Evolutionary conservation across 2,329 filamentous ascomycete species (phyloP), one percentile per base, ranked within the genome.

Genomic region (Hypomyces perniciosus): DNA sequence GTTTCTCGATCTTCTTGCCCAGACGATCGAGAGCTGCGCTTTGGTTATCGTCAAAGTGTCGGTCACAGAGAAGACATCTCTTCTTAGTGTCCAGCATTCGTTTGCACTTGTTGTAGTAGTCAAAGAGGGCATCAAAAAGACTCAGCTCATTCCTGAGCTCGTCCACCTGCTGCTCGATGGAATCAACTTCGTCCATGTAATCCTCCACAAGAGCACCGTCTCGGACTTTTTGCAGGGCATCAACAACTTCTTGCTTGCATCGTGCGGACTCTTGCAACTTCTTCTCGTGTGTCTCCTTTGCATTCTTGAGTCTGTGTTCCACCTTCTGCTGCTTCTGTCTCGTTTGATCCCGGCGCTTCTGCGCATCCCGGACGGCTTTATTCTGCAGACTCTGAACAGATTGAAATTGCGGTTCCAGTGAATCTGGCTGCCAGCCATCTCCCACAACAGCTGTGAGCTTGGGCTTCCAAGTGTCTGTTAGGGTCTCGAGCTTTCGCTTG

Each of bases 271-370:
- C 86, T 30, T 77, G 71, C 10, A 79, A 74, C 57, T 85, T 85
- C 62, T 81, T 80, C 57, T 78, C 81, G 28, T 85, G 72, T 9
- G 80, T 80, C n/a, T 83, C 81, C 41, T 81, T 82, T 27, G 78
- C 71, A 43, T 76, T 84, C 42, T 82, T 84, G 33, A 95, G 72
- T 60, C 82, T 84, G 66, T 83, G 90, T 54, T 90, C 86, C 8
- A 90, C 71, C 57, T 91, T 85, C 61, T 89, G 85, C 30, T 92
- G 76, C 60, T 91, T 86, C 57, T 87, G 80, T 56, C 79, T 81
- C 2, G 81, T 76, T 37, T 79, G 77, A 53, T 96, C 90, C 45
- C 89, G 83, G 52, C 83, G 77, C 44, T 79, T 80, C 62, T 88
- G 83, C 5, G 83, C 83, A 35, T 87, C 83, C 9, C 77, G 74